These are phyloP conservation scores for Colletotrichum karsti DNA, from an alignment of 2,329 filamentous ascomycete genomes.

Conservation along the genomic window DNA sequence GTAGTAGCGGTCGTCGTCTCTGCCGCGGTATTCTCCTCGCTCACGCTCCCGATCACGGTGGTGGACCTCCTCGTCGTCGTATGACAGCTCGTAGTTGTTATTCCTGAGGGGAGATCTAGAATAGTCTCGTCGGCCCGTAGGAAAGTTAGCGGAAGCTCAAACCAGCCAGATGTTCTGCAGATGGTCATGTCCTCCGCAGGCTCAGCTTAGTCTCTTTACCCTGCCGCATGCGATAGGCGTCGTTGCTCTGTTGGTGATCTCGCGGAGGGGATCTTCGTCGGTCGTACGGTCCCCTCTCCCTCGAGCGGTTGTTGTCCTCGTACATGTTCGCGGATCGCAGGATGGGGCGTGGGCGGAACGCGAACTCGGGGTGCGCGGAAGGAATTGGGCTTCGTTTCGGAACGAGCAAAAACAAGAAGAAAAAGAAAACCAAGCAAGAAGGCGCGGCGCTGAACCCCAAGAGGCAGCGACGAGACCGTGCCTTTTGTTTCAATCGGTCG, in stretches of 20 bases:
- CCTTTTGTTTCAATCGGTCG: slow-evolving; percentile 2
- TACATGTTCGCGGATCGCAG: slow-evolving; percentile 24
- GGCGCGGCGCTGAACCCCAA: slow-evolving; percentile 4
- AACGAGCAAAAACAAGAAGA: background rate
- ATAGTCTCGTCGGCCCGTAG: slow-evolving; percentile 50
- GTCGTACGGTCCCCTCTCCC: slow-evolving; percentile 29
- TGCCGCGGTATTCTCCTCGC: slow-evolving; percentile 6
- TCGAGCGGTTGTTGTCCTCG: slow-evolving; percentile 21
- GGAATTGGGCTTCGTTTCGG: slow-evolving; percentile 13
- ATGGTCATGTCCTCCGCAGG: slow-evolving; percentile 30
- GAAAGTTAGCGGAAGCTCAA: slow-evolving; percentile 54
- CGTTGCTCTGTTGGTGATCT: slow-evolving; percentile 37
- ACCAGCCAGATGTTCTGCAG: slow-evolving; percentile 31
- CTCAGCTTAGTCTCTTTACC: slow-evolving; percentile 48
- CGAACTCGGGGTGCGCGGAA: background rate
- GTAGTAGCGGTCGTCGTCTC: slow-evolving; percentile 32
- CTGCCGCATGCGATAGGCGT: slow-evolving; percentile 58
- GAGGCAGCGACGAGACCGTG: slow-evolving; percentile 23
- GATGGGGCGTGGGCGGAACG: slow-evolving; percentile 2
- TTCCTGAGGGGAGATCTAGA: slow-evolving; percentile 53
- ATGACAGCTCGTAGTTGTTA: slow-evolving; percentile 36
- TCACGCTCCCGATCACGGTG: slow-evolving; percentile 32
- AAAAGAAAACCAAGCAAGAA: background rate
- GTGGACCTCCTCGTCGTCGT: slow-evolving; percentile 40
- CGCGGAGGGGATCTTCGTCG: slow-evolving; percentile 28